Conservation (phyloP, 257 asterid genomes). For the Phtheirospermum japonicum region DNA sequence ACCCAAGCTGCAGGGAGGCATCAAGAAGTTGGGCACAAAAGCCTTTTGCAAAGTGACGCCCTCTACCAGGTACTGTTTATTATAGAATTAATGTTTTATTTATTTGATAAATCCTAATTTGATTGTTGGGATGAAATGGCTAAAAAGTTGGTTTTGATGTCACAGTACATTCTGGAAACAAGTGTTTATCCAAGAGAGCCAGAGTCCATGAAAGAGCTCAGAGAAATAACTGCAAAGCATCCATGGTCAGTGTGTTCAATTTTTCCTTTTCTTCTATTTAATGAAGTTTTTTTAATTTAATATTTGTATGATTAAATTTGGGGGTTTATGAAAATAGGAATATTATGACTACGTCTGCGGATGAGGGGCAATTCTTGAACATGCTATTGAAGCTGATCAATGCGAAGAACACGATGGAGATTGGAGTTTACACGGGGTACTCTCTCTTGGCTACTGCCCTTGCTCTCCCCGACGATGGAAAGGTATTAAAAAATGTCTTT, state of each 20-base stretch:
- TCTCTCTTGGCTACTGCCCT: conserved; percentile 53
- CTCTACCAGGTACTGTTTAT: too few relatives aligned
- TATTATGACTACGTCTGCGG: conserved; percentile 70
- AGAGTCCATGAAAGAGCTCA: conserved; percentile 82
- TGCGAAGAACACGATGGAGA: conserved; percentile 90
- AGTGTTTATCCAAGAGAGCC: conserved; percentile 31
- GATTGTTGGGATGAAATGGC: too few relatives aligned
- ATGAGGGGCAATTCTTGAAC: conserved; percentile 4
- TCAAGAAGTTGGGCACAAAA: too few relatives aligned
- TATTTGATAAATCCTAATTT: too few relatives aligned
- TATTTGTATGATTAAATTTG: neutral
- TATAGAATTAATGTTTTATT: too few relatives aligned
- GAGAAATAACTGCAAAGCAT: conserved; percentile 86
- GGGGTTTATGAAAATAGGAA: too few relatives aligned
- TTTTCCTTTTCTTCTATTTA: neutral
- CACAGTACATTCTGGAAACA: too few relatives aligned
- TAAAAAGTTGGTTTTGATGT: too few relatives aligned
- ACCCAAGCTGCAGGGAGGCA: too few relatives aligned
- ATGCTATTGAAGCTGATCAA: conserved; percentile 33
- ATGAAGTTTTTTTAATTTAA: neutral
- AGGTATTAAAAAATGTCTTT: conserved; percentile 38
- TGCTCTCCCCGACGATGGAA: conserved; percentile 77
- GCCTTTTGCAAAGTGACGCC: too few relatives aligned
- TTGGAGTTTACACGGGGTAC: conserved; percentile 91
- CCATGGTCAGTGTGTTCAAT: conserved; percentile 49